Percentiles rank a stretch among this genome's conserved stretches.
These are phyloP conservation scores for Xylaria polymorpha DNA, from an alignment of 2,329 filamentous ascomycete species.

Conservation along the genomic window DNA sequence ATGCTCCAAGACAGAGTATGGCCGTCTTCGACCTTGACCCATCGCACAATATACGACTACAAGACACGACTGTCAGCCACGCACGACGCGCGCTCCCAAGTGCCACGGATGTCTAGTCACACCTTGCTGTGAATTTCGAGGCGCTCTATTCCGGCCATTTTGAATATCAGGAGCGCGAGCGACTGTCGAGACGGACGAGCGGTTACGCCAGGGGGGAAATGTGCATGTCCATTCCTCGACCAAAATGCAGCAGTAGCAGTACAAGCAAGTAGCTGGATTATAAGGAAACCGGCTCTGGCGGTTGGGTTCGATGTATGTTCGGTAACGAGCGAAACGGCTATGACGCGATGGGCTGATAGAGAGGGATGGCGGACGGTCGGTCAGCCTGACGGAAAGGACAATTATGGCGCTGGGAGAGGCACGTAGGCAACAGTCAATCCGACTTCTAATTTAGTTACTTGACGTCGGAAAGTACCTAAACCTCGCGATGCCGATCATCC, in stretches of 20 bases:
- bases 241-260: not conserved
- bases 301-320: not conserved
- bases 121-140: constrained; percentile 98
- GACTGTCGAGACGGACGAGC: constrained; percentile 14
- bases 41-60: constrained; percentile 97
- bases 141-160: constrained; percentile 95
- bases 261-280: not conserved
- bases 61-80: constrained; percentile 28
- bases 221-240: constrained; percentile 19
- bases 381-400: constrained; percentile 6
- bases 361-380: not conserved
- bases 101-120: constrained; percentile 43
- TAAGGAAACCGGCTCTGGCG: not conserved
- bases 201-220: constrained; percentile 27
- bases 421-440: constrained; percentile 28
- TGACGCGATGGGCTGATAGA: not conserved
- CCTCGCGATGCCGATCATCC: constrained; percentile 17
- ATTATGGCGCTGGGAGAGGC: not conserved
- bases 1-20: constrained; percentile 98
- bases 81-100: constrained; percentile 32
- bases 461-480: constrained; percentile 7
- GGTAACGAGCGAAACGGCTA: constrained; percentile 3
- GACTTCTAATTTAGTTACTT: constrained; percentile 7
- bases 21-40: constrained; percentile 90
- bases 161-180: constrained; percentile 32